These are phyloP conservation scores for Phytophthora lateralis DNA, from an alignment of 352 stramenopile genomes.

Conservation along the genomic window DNA sequence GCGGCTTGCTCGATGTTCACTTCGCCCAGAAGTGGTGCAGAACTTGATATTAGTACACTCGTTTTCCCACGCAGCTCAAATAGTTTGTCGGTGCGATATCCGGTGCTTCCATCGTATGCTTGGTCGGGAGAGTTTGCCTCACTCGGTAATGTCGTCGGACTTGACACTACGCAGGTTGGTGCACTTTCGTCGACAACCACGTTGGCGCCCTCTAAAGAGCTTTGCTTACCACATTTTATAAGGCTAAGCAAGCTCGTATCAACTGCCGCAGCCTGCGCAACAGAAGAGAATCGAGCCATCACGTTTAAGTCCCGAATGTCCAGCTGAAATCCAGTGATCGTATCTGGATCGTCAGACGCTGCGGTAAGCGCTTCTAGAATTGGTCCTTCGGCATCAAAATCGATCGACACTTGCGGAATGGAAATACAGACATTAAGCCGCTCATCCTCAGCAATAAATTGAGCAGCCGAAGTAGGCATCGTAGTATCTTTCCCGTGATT, in stretches of 20 bases:
- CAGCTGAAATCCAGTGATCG: conserved; percentile 62
- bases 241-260: conserved; percentile 53
- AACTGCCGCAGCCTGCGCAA: conserved; percentile 51
- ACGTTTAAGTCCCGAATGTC: conserved; percentile 64
- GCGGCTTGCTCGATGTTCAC: conserved; percentile 55
- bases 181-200: conserved; percentile 40
- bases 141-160: conserved; percentile 8
- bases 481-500: background rate
- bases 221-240: conserved; percentile 43
- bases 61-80: conserved; percentile 64
- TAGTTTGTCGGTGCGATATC: conserved; percentile 51
- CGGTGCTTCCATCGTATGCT: conserved; percentile 48
- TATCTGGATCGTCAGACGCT: conserved; percentile 8
- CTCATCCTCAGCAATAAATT: conserved; percentile 72
- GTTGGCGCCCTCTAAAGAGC: conserved; percentile 29
- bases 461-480: conserved; percentile 9
- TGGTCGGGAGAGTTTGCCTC: conserved; percentile 39
- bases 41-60: conserved; percentile 55
- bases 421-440: conserved; percentile 60
- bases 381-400: conserved; percentile 57
- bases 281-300: conserved; percentile 67
- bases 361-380: conserved; percentile 18
- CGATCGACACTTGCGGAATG: conserved; percentile 69
- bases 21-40: conserved; percentile 57
- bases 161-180: no score